Percentiles rank a stretch among this genome's conserved stretches.
Evolutionary conservation across 2,329 filamentous ascomycete species (phyloP).

Genomic region (Xylariaceae sp.): DNA sequence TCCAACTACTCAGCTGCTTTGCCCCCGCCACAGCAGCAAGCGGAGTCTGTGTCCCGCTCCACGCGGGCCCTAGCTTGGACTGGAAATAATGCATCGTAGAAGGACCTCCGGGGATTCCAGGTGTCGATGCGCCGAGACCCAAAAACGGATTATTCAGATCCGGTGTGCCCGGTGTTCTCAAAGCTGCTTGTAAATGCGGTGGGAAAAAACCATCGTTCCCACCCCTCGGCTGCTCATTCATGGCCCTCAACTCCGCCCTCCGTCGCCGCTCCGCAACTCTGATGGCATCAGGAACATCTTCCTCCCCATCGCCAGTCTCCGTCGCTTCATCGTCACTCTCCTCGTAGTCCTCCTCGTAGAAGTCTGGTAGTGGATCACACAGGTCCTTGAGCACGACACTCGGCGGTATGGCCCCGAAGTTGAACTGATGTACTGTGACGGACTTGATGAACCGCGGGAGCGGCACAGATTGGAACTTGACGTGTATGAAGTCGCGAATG

Average conservation of each 20-base stretch:
- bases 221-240: conserved; percentile 17
- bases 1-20: conserved; percentile 55
- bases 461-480: conserved; percentile 88
- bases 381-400: conserved; percentile 94
- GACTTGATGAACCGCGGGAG: conserved; percentile 96
- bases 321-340: conserved; percentile 50
- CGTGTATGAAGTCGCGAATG: conserved; percentile 91
- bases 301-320: conserved; percentile 31
- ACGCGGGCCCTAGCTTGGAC: conserved; percentile 66
- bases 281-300: conserved; percentile 33
- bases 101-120: conserved; percentile 67
- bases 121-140: conserved; percentile 52
- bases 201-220: conserved; percentile 28
- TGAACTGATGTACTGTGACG: conserved; percentile 90
- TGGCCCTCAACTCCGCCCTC: conserved; percentile 32
- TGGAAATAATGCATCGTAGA: conserved; percentile 82
- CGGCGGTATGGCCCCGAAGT: conserved; percentile 81
- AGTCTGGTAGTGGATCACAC: conserved; percentile 90
- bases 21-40: conserved; percentile 76
- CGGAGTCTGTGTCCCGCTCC: conserved; percentile 75
- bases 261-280: conserved; percentile 35
- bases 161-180: conserved; percentile 32
- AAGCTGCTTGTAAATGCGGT: conserved; percentile 41
- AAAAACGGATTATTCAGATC: conserved; percentile 57
- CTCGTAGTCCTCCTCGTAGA: conserved; percentile 82